A percentile compares a stretch with the other conserved stretches of the same genome.
phyloP scores from a whole-genome alignment of 352 stramenopile genomes.

The Pythium phragmiticola region DNA sequence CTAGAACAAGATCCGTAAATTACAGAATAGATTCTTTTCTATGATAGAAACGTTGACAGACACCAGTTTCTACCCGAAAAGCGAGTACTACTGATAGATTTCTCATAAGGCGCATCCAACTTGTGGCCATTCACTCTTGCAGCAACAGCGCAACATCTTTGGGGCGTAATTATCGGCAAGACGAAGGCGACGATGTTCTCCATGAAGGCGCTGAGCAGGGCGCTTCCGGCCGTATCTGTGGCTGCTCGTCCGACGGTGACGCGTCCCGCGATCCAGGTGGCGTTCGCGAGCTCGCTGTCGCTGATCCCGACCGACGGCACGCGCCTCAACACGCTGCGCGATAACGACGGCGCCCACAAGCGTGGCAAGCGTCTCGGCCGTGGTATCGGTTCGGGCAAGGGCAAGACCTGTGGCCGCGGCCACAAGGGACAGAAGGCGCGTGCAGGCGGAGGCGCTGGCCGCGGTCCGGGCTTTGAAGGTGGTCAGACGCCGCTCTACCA shows the following conservation, averaged over 20 bases:
- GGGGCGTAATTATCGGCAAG: not conserved
- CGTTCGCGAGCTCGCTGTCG: slow-evolving; percentile 55
- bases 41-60: slow-evolving; percentile 3
- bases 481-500: slow-evolving; percentile 98
- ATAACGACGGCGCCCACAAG: slow-evolving; percentile 88
- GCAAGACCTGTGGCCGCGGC: slow-evolving; percentile 95
- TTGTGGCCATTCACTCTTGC: slow-evolving; percentile 26
- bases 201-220: slow-evolving; percentile 53
- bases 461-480: slow-evolving; percentile 94
- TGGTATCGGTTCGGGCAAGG: slow-evolving; percentile 91
- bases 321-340: slow-evolving; percentile 82
- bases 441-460: slow-evolving; percentile 75
- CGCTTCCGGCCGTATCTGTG: slow-evolving; percentile 37
- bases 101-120: slow-evolving; percentile 21
- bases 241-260: slow-evolving; percentile 3
- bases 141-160: not conserved
- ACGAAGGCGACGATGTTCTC: slow-evolving; percentile 20
- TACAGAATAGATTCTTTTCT: slow-evolving; percentile 18
- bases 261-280: slow-evolving; percentile 16
- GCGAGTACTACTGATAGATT: slow-evolving; percentile 1
- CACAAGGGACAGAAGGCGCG: slow-evolving; percentile 98
- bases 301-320: slow-evolving; percentile 53
- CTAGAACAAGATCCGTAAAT: slow-evolving; percentile 8
- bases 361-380: slow-evolving; percentile 90
- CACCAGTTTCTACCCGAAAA: not conserved